Evolutionary conservation across 2,329 filamentous ascomycete genomes (phyloP).

Genomic region (Diaporthe nobilis): DNA sequence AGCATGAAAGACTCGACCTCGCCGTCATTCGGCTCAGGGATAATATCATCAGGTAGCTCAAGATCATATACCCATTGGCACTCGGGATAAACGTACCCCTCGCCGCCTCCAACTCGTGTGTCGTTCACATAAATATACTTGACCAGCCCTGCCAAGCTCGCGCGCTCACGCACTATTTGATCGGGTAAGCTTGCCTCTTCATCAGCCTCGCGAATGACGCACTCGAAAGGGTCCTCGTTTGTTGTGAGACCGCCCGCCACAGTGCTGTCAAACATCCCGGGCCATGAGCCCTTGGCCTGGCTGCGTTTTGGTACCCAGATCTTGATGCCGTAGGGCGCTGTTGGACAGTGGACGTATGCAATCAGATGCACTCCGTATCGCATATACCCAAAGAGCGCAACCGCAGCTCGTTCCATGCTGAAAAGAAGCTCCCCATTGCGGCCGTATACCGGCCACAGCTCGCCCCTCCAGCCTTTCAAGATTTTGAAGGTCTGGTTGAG

Average conservation of each 20-base stretch:
- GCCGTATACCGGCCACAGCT: constrained; percentile 84
- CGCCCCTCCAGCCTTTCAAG: constrained; percentile 83
- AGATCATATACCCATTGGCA: constrained; percentile 93
- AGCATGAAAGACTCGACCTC: constrained; percentile 91
- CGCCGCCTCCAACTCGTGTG: constrained; percentile 82
- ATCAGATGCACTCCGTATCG: constrained; percentile 88
- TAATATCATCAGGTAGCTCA: constrained; percentile 77
- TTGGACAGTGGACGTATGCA: constrained; percentile 71
- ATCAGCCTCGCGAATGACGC: constrained; percentile 85
- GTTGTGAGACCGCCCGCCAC: constrained; percentile 88
- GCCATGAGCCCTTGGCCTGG: constrained; percentile 86
- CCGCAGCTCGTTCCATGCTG: constrained; percentile 82
- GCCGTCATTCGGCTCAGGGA: constrained; percentile 84
- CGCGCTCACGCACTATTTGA: constrained; percentile 73
- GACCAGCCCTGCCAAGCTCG: constrained; percentile 76
- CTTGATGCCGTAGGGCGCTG: constrained; percentile 69
- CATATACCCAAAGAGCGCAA: constrained; percentile 80
- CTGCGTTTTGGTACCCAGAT: constrained; percentile 89
- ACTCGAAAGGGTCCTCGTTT: constrained; percentile 84
- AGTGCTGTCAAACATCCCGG: constrained; percentile 94
- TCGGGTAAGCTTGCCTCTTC: constrained; percentile 90
- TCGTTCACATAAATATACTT: constrained; percentile 90
- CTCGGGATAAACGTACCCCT: constrained; percentile 88
- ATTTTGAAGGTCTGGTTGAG: constrained; percentile 80
- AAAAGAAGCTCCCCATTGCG: constrained; percentile 75